Base-by-base conservation (phyloP, 345 rosid species). In the Moringa oleifera region DNA sequence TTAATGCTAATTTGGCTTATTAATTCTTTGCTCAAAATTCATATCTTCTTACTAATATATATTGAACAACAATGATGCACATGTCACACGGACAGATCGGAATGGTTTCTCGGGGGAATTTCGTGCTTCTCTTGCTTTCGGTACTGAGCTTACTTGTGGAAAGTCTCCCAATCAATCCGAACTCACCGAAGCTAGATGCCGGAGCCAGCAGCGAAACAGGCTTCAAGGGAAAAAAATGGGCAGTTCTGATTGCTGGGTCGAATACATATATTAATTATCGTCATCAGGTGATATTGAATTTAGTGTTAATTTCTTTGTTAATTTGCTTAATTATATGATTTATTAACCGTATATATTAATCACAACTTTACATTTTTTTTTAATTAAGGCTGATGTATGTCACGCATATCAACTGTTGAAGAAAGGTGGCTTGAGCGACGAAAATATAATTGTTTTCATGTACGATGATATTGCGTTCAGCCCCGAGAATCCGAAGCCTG, bases 361-460 rank as follows among this genome's bases (percentile, higher is more conserved):
- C 6, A 0, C 5, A 24, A 58, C 3, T 21, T 15, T 54, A 20
- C 16, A 22, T 13, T n/a, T 20, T 17, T 46, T 11, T 56, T 51
- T 3, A 62, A 46, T 55, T 66, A 5, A 88, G 90, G 90, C 96
- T 18, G 87, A 89, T 69, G 64, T 84, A 21, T 84, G 96, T 61
- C 96, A 89, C 67, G 93, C 93, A 2, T 86, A 89, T 63, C 93
- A 86, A 51, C 63, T 75, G 8, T 55, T 84, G 53, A 75, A 66
- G 58, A 75, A 63, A 41, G 88, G 87, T 0, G 96, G 93, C 52
- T 0, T 84, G 55, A 72, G 78, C 54, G 93, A 86, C 4, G 89
- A 89, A 49, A 89, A 89, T 73, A 89, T 86, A 18, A 73, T 86
- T 15, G 93, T 89, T 41, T 84, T 89, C 77, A 86, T 89, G 96